These are phyloP conservation scores for Exophiala oligosperma DNA, from an alignment of 2,329 filamentous ascomycete species.

Conservation along the genomic window DNA sequence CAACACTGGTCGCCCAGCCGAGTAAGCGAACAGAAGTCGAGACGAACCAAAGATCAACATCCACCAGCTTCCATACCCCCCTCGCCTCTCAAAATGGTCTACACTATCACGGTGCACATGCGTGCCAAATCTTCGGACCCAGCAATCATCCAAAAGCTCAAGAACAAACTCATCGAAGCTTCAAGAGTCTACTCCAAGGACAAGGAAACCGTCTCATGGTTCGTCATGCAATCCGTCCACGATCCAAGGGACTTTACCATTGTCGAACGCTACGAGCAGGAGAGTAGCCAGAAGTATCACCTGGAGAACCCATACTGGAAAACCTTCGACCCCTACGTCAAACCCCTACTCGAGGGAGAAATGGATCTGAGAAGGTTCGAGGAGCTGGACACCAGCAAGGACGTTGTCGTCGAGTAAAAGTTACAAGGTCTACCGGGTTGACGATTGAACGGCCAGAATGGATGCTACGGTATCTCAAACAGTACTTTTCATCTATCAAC, in stretches of 20 bases:
- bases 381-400: conserved; percentile 58
- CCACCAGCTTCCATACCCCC: background rate
- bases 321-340: conserved; percentile 68
- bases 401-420: conserved; percentile 23
- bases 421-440: background rate
- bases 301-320: conserved; percentile 72
- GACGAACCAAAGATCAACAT: too few species aligned
- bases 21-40: too few species aligned
- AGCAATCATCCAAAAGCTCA: conserved; percentile 64
- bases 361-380: conserved; percentile 71
- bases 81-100: conserved; percentile 23
- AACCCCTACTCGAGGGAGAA: conserved; percentile 62
- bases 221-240: conserved; percentile 73
- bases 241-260: conserved; percentile 72
- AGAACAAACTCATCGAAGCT: conserved; percentile 73
- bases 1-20: too few species aligned
- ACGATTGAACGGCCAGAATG: background rate
- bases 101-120: conserved; percentile 43
- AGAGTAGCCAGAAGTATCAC: conserved; percentile 64
- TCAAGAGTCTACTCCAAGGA: conserved; percentile 70
- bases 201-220: conserved; percentile 69
- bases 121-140: conserved; percentile 67
- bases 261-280: conserved; percentile 70
- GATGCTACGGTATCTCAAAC: too few species aligned
- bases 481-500: conserved; percentile 15